Percentiles rank a stretch among this genome's conserved stretches.
These are phyloP conservation scores for Ophiostoma triangulosporum DNA, from an alignment of 2,329 filamentous ascomycete species.

Conservation along the genomic window DNA sequence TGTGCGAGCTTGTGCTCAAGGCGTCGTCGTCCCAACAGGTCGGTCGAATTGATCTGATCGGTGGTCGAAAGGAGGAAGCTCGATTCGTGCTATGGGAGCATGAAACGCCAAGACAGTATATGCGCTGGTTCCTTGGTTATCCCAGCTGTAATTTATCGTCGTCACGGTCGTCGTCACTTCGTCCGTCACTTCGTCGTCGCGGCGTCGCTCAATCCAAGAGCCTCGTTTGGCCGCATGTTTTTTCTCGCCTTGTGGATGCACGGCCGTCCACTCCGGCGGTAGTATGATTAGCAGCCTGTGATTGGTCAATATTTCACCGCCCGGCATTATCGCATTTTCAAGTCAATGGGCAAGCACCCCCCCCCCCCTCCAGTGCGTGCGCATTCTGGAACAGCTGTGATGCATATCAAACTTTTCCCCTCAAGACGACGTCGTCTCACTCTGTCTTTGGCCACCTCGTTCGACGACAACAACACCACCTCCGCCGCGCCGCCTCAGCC, in stretches of 20 bases:
- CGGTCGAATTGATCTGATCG: background rate
- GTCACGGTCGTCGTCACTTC: background rate
- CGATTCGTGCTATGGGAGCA: background rate
- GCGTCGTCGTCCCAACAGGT: background rate
- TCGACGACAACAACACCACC: constrained; percentile 1
- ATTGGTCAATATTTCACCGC: constrained; percentile 22
- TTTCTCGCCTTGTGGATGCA: background rate
- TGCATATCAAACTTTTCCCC: constrained; percentile 10
- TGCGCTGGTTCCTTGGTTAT: background rate
- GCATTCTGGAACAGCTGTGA: constrained; percentile 8
- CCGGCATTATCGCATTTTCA: constrained; percentile 8
- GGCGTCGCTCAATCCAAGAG: background rate
- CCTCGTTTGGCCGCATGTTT: background rate
- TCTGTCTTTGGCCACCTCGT: background rate
- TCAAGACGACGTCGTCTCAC: constrained; percentile 1
- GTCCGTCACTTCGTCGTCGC: background rate
- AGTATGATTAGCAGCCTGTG: constrained; percentile 15
- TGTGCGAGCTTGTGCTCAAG: background rate
- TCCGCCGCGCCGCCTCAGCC: constrained; percentile 1
- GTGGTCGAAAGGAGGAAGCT: background rate
- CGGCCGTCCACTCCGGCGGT: background rate
- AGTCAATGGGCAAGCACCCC: background rate
- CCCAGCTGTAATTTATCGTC: background rate
- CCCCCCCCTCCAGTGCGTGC: background rate
- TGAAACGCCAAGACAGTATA: background rate